Base-by-base conservation (phyloP, 306 rosid species). In the Prunus davidiana region DNA sequence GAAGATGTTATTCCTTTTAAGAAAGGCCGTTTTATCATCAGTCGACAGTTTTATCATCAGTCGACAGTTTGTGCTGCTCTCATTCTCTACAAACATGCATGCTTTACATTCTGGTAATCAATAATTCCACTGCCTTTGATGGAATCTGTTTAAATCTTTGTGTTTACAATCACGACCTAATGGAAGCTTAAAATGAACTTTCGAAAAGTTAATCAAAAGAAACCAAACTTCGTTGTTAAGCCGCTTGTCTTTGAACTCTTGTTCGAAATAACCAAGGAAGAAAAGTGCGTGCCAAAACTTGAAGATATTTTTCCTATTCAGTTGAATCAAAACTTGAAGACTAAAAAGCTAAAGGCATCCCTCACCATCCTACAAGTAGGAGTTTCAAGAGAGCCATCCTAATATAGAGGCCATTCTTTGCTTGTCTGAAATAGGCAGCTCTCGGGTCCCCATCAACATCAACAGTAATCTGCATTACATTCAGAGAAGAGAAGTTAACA, bases 341-440 rank as follows among this genome's bases (percentile, higher is more conserved):
- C 25, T 2, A 13, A 74, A 78, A 24, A 14, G 18, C 32, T 4
- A 25, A 28, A 16, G 6, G 34, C 27, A 13, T 19, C 75, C 67
- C 70, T 84, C 67, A 91, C 96, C 92, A 89, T 60, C 98, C 97
- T 58, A 89, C 82, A 64, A 91, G 92, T 49, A 93, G 72, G 85
- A 93, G 98, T 72, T 93, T 91, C 82, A 91, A 66, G 72, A 91
- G 89, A 3, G 97, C 93, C 98, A 93, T 91, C 74, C 97, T 81
- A 63, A 88, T 93, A 69, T 85, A 87, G n/a, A 88, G 88, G 76
- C 98, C 96, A 41, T 93, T 91, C 84, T 93, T 91, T 69, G 96
- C 97, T 65, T 91, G 98, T 78, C 93, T 84, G 73, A 93, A 93
- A 85, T 88, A 89, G 77, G 96, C 93, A 69, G 93, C 97, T 76